Percentiles rank a stretch among this genome's conserved stretches.
Conservation (phyloP, 257 asterid genomes). For the Echium plantagineum region DNA sequence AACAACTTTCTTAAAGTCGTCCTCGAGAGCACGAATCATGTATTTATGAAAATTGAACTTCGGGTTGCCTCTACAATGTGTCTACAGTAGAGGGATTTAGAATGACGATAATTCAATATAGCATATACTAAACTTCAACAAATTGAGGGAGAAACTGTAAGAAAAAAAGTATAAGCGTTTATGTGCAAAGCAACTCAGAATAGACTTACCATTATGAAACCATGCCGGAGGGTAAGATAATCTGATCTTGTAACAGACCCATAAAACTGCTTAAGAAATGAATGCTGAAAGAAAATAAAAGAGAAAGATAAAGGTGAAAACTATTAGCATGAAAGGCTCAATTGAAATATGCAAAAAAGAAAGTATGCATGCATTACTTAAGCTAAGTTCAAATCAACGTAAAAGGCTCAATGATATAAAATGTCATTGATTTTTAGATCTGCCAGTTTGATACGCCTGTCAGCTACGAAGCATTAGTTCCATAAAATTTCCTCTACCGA, state of each 20-base stretch:
- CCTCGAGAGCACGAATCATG: slow-evolving; percentile 97
- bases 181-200: slow-evolving; percentile 1
- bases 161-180: background rate
- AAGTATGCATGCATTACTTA: too few relatives aligned
- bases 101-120: too few relatives aligned
- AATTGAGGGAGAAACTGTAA: background rate
- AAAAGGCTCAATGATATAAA: too few relatives aligned
- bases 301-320: background rate
- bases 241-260: slow-evolving; percentile 91
- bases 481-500: too few relatives aligned
- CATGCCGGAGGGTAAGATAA: slow-evolving; percentile 73
- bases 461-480: too few relatives aligned
- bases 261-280: slow-evolving; percentile 79
- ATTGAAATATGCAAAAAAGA: too few relatives aligned
- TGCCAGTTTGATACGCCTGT: too few relatives aligned
- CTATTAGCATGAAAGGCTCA: background rate
- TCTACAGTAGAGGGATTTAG: slow-evolving; percentile 26
- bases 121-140: background rate
- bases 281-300: slow-evolving; percentile 43
- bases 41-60: slow-evolving; percentile 94
- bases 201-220: slow-evolving; percentile 64
- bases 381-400: too few relatives aligned
- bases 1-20: slow-evolving; percentile 83
- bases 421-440: too few relatives aligned
- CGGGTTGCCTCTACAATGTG: slow-evolving; percentile 84